A percentile compares a stretch with the other conserved stretches of the same genome.
These are phyloP conservation scores for Ganoderma lingzhi DNA, from an alignment of 1,284 basidiomycete genomes.

Conservation along the genomic window DNA sequence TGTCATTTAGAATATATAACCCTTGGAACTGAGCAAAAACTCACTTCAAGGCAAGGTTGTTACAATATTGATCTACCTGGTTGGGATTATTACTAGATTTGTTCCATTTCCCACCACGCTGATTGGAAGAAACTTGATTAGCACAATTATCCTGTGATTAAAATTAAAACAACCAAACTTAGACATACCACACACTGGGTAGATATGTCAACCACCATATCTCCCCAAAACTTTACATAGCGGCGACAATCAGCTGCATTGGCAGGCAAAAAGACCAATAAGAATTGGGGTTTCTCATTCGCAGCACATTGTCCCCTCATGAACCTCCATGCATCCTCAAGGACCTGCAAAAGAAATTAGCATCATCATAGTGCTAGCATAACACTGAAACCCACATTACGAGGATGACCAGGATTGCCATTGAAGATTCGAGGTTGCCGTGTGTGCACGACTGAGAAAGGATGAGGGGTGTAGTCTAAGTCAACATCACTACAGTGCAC, in stretches of 20 bases:
- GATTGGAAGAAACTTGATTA: neutral
- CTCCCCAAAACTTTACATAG: constrained; percentile 54
- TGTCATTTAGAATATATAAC: neutral
- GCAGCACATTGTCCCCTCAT: neutral
- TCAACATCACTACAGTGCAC: neutral
- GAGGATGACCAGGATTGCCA: constrained; percentile 15
- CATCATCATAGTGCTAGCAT: neutral
- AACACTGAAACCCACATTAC: constrained; percentile 4
- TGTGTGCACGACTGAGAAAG: neutral
- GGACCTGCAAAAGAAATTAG: neutral
- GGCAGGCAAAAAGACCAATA: constrained; percentile 39
- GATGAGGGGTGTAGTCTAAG: neutral
- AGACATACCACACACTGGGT: constrained; percentile 44
- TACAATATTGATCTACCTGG: constrained; percentile 51
- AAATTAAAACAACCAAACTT: neutral
- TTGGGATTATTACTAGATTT: constrained; percentile 24
- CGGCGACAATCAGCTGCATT: constrained; percentile 34
- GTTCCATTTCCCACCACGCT: constrained; percentile 35
- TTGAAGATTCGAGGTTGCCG: constrained; percentile 13
- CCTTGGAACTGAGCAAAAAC: constrained; percentile 16
- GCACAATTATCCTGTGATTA: neutral
- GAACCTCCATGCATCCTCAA: constrained; percentile 39
- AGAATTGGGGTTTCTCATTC: constrained; percentile 16
- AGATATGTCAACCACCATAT: constrained; percentile 39
- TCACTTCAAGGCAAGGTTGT: constrained; percentile 60